Evolutionary conservation across 1,284 basidiomycete species (phyloP), one percentile per base, ranked within the genome.

Genomic region (Cryptococcus hybrid): DNA sequence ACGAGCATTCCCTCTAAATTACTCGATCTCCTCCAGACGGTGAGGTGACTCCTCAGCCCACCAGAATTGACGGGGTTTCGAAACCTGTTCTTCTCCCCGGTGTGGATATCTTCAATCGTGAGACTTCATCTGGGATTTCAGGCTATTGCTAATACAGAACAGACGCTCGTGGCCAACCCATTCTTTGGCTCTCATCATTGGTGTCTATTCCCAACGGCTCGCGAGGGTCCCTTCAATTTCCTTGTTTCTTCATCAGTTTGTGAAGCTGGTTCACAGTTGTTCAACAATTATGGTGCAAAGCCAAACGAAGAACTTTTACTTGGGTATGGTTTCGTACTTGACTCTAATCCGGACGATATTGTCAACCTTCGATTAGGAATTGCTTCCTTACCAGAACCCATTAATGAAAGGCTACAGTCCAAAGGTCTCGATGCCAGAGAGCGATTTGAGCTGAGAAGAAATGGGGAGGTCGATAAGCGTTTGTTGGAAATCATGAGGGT

Each of bases 291-390:
- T 60, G 76, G 51, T 7, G 68, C 73, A 5, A 78, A 77, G 74
- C 85, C 90, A 0, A 94, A 93, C 73, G 83, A 90, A 34, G 89
- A 92, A 71, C 82, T 95, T 37, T 84, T 95, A 48, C 82, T 95
- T 3, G 89, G 88, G 2, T 95, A 94, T 69, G 92, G 92, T 1
- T 96, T 95, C 75, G 84, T 88, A 1, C 72, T 92, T 2, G 77
- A 81, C 13, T 66, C 82, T 35, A 92, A 94, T 66, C 88, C 88
- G 0, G 89, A 92, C 66, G 92, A 94, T 71, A 87, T 87, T 0
- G 87, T 92, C 58, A 81, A 88, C 0, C 83, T 95, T 37, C 87
- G 87, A 58, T 80, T 94, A 47, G 88, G 64, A 58, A 24, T 18
- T 18, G 18, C 18, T 18, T 48, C 55, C 3, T 49, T 61, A 0